Evolutionary conservation across 768 basidiomycete genomes (phyloP).

Genomic region (Lyophyllum shimeji): DNA sequence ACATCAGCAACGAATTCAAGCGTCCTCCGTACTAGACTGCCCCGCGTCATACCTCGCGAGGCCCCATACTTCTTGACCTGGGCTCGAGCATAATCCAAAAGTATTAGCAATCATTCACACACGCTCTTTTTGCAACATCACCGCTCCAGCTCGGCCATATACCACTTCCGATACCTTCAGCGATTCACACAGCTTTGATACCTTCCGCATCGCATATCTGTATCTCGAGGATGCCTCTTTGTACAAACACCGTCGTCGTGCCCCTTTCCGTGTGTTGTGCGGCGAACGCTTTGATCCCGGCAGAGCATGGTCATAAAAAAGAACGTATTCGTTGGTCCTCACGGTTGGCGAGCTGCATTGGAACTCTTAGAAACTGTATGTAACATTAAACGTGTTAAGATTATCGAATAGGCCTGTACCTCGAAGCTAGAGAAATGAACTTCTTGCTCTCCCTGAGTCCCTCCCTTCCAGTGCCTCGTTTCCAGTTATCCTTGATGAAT

Average conservation of each 20-base stretch:
- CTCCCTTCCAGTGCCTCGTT: not conserved
- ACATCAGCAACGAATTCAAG: constrained; percentile 64
- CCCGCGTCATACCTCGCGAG: not conserved
- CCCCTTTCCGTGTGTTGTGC: not conserved
- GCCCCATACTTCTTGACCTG: not conserved
- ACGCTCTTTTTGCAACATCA: constrained; percentile 1
- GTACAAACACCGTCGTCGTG: not conserved
- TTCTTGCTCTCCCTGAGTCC: not conserved
- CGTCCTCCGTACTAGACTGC: constrained; percentile 44
- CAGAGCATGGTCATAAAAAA: constrained; percentile 2
- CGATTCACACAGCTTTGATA: not conserved
- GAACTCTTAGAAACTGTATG: constrained; percentile 5
- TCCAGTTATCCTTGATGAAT: not conserved
- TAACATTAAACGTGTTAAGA: constrained; percentile 7
- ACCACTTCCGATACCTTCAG: constrained; percentile 5
- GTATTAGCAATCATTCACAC: constrained; percentile 5
- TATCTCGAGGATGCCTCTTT: not conserved
- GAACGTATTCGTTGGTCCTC: not conserved
- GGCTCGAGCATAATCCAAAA: constrained; percentile 4
- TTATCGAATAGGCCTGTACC: constrained; percentile 8
- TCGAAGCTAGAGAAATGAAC: not conserved
- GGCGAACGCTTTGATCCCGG: not conserved
- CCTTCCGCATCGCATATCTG: not conserved
- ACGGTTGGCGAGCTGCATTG: not conserved
- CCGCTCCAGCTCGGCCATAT: constrained; percentile 4